Evolutionary conservation across 2,329 filamentous ascomycete genomes (phyloP).

Genomic region (Ophiostoma quercus): DNA sequence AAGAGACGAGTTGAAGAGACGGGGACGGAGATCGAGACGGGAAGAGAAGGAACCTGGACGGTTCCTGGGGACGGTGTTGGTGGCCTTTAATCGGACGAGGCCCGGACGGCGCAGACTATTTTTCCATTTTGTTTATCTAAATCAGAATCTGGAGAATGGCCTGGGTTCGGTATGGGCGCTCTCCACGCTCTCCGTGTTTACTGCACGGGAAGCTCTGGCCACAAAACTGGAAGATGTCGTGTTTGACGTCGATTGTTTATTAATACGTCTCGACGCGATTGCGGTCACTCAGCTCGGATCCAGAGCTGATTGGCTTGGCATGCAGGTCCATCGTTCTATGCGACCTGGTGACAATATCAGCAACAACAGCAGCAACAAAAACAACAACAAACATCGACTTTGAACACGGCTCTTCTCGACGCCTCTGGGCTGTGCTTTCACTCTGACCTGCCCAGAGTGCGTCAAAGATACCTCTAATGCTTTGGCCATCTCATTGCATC

Average conservation of each 20-base stretch:
- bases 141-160: not conserved
- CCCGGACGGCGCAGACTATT: not conserved
- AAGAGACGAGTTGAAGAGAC: not conserved
- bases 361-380: not conserved
- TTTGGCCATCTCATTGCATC: not conserved
- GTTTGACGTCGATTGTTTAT: not conserved
- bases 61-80: conserved; percentile 21
- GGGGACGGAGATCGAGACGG: too few species aligned
- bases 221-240: conserved; percentile 17
- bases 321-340: not conserved
- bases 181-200: conserved; percentile 14
- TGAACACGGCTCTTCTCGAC: conserved; percentile 4
- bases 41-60: not conserved
- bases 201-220: conserved; percentile 15
- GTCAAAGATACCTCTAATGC: conserved; percentile 15
- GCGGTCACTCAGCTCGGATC: not conserved
- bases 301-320: conserved; percentile 6
- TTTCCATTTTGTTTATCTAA: not conserved
- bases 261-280: not conserved
- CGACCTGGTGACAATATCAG: not conserved
- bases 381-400: not conserved
- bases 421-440: not conserved
- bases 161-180: conserved; percentile 6
- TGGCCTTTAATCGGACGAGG: conserved; percentile 25
- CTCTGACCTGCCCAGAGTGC: not conserved